A percentile compares a stretch with the other conserved stretches of the same genome.
Conservation (phyloP, 768 basidiomycete species). For the Tulasnella sp. region DNA sequence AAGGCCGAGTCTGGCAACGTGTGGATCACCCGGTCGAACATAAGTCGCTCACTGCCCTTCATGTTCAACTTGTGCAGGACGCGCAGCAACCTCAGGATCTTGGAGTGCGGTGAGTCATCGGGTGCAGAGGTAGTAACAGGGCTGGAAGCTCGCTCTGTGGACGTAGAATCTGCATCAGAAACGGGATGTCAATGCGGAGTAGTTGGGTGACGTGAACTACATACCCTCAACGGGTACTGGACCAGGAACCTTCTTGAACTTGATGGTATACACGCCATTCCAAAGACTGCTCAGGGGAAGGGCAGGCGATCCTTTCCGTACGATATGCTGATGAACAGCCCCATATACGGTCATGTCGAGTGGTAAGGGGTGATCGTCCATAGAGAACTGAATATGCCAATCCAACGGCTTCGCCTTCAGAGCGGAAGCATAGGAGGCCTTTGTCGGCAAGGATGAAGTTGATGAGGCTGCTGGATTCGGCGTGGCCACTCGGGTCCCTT, state of each 20-base stretch:
- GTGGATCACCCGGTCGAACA: conserved; percentile 27
- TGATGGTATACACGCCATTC: conserved; percentile 83
- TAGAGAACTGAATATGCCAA: conserved; percentile 93
- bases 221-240: conserved; percentile 58
- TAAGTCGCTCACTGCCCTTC: conserved; percentile 23
- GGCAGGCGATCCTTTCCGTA: conserved; percentile 52
- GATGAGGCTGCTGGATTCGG: conserved; percentile 39
- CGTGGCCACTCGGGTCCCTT: conserved; percentile 87
- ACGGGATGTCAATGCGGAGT: not conserved
- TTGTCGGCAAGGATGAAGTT: conserved; percentile 19
- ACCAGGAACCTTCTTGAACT: conserved; percentile 84
- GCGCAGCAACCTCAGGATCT: conserved; percentile 80
- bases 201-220: conserved; percentile 20
- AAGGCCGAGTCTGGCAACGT: conserved; percentile 70
- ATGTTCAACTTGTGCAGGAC: conserved; percentile 76
- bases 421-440: conserved; percentile 78
- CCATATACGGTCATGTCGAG: conserved; percentile 92
- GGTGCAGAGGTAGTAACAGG: conserved; percentile 68
- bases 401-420: conserved; percentile 86
- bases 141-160: conserved; percentile 42
- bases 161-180: conserved; percentile 2
- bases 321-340: conserved; percentile 85
- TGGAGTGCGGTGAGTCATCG: conserved; percentile 72
- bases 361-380: conserved; percentile 76
- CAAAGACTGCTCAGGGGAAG: conserved; percentile 58